phyloP scores from a whole-genome alignment of 768 basidiomycete genomes.

The Auriscalpium orientale region DNA sequence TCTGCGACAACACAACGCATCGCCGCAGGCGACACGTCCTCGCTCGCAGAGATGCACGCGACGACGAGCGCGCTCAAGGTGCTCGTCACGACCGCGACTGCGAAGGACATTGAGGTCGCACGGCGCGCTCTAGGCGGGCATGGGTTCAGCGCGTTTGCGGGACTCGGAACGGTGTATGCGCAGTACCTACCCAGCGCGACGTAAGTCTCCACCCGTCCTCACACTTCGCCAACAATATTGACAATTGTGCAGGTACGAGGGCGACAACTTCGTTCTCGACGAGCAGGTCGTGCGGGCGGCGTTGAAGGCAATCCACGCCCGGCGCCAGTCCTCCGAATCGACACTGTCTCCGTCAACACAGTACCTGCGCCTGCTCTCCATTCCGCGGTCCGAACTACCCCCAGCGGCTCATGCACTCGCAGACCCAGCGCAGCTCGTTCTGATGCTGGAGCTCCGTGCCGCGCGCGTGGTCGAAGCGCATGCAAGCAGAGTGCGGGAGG shows the following conservation, averaged over 20 bases:
- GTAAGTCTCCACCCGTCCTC: constrained; percentile 27
- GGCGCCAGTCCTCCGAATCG: constrained; percentile 4
- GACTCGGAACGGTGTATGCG: constrained; percentile 57
- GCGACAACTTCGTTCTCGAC: constrained; percentile 74
- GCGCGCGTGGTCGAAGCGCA: constrained; percentile 46
- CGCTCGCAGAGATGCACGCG: constrained; percentile 68
- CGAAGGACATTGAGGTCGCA: constrained; percentile 56
- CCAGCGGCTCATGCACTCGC: constrained; percentile 19
- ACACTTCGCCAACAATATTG: background rate
- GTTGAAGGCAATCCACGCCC: constrained; percentile 47
- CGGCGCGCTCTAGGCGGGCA: constrained; percentile 72
- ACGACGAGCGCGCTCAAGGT: constrained; percentile 64
- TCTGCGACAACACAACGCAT: constrained; percentile 40
- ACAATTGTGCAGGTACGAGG: constrained; percentile 48
- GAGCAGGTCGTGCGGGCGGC: constrained; percentile 69
- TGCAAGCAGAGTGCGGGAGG: constrained; percentile 23
- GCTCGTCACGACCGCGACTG: constrained; percentile 42
- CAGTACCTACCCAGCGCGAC: constrained; percentile 60
- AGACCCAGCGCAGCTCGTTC: constrained; percentile 33
- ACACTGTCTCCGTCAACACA: constrained; percentile 39
- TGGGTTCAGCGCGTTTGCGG: constrained; percentile 63
- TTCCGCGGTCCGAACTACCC: background rate
- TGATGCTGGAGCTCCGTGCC: constrained; percentile 59
- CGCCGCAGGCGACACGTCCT: constrained; percentile 46
- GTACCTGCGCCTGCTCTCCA: constrained; percentile 50